These are phyloP conservation scores for Handroanthus guayacan DNA, from an alignment of 257 asterid species.

Conservation along the genomic window DNA sequence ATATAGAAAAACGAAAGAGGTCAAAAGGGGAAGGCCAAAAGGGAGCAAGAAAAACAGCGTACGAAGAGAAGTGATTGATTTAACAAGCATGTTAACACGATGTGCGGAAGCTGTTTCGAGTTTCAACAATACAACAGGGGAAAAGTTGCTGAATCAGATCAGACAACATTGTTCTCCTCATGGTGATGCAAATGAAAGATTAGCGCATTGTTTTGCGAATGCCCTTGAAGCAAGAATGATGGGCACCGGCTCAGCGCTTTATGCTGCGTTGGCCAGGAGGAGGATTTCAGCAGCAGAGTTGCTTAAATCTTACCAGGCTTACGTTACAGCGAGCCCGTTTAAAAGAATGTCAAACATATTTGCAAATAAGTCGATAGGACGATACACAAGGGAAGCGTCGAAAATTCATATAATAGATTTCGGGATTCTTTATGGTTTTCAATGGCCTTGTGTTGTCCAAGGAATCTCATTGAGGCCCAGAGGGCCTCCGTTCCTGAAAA, in stretches of 20 bases:
- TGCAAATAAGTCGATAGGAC: slow-evolving; percentile 61
- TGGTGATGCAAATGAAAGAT: slow-evolving; percentile 61
- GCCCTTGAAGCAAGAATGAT: slow-evolving; percentile 68
- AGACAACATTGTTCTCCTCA: slow-evolving; percentile 52
- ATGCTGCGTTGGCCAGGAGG: slow-evolving; percentile 40
- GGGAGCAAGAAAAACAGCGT: slow-evolving; percentile 48
- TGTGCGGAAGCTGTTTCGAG: slow-evolving; percentile 60
- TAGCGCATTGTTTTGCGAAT: slow-evolving; percentile 64
- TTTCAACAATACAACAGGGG: slow-evolving; percentile 39
- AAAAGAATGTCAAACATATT: slow-evolving; percentile 63
- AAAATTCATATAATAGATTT: slow-evolving; percentile 69
- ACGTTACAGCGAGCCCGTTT: slow-evolving; percentile 61
- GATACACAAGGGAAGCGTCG: slow-evolving; percentile 27
- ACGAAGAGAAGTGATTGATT: slow-evolving; percentile 47
- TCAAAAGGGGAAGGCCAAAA: slow-evolving; percentile 55
- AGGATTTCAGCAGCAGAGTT: slow-evolving; percentile 47
- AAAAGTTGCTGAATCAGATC: slow-evolving; percentile 44
- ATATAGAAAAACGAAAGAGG: slow-evolving; percentile 43
- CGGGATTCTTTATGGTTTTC: slow-evolving; percentile 71
- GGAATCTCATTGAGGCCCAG: slow-evolving; percentile 64
- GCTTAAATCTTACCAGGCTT: slow-evolving; percentile 52
- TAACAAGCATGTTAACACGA: slow-evolving; percentile 49
- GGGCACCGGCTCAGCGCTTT: slow-evolving; percentile 57
- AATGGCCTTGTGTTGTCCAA: slow-evolving; percentile 83
- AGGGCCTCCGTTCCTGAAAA: slow-evolving; percentile 60